These are phyloP conservation scores for Endogone sp. DNA, from an alignment of 192 early-diverging fungal species.

Conservation along the genomic window DNA sequence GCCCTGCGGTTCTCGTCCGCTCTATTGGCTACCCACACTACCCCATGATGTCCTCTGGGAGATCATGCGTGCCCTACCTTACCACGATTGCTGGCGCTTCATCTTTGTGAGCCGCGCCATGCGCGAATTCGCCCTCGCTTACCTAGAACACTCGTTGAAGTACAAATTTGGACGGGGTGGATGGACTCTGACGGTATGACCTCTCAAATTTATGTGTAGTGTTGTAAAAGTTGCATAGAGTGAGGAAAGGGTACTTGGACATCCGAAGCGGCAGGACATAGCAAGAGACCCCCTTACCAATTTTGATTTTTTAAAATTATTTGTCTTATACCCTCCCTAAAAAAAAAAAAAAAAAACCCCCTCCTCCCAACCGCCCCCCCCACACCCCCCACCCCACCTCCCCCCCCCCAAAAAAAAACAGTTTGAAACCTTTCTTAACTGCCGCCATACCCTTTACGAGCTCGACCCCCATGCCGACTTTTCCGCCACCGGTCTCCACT, in stretches of 20 bases:
- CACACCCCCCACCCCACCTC: too few species aligned
- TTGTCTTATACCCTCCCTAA: too few species aligned
- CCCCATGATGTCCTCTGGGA: background rate
- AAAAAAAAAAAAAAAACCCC: too few species aligned
- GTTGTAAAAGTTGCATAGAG: too few species aligned
- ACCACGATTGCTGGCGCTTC: background rate
- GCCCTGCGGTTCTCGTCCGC: background rate
- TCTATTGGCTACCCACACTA: background rate
- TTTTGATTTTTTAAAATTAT: too few species aligned
- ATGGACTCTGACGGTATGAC: background rate
- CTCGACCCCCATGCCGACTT: background rate
- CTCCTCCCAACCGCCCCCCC: too few species aligned
- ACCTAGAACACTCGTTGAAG: background rate
- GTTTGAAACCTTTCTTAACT: background rate
- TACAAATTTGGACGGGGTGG: background rate
- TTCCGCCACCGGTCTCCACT: background rate
- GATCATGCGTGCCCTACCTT: background rate
- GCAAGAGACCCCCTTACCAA: too few species aligned
- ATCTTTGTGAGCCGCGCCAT: background rate
- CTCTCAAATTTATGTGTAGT: background rate
- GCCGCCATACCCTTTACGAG: background rate
- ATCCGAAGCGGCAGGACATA: too few species aligned
- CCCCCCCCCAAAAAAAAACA: background rate
- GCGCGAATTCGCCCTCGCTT: background rate
- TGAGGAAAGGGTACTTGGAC: too few species aligned